Evolutionary conservation across 139 green algal species (phyloP).

Genomic region (Chlamydomonas eustigma): DNA sequence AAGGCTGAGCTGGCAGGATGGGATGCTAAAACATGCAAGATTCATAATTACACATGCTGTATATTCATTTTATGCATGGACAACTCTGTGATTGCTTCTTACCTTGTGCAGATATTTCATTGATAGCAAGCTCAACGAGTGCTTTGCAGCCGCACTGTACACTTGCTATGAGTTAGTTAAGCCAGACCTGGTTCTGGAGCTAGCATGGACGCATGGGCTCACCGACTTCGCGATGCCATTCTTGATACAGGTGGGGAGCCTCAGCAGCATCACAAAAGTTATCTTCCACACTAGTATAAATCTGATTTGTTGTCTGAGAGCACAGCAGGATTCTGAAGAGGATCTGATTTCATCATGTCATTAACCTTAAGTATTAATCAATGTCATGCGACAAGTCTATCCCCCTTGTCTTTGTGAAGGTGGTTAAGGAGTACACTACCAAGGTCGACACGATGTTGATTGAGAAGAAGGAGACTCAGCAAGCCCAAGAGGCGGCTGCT

Average conservation of each 20-base stretch:
- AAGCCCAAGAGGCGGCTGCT: conserved; percentile 45
- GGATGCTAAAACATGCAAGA: too few relatives aligned
- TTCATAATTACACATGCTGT: too few relatives aligned
- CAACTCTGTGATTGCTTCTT: too few relatives aligned
- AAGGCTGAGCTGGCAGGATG: too few relatives aligned
- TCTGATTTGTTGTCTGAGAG: too few relatives aligned
- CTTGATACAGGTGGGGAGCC: conserved; percentile 77
- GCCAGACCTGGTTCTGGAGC: conserved; percentile 91
- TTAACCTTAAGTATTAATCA: neutral
- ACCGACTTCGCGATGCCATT: conserved; percentile 92
- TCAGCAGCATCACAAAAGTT: conserved; percentile 9
- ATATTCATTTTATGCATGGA: too few relatives aligned
- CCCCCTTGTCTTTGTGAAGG: conserved; percentile 17
- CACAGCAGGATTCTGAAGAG: too few relatives aligned
- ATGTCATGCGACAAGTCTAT: neutral
- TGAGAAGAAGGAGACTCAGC: conserved; percentile 57
- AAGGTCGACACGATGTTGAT: conserved; percentile 79
- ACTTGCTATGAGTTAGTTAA: conserved; percentile 96
- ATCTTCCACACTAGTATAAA: too few relatives aligned
- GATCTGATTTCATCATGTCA: neutral
- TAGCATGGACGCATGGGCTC: conserved; percentile 94
- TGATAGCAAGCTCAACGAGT: conserved; percentile 77
- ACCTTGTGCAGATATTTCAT: conserved; percentile 50
- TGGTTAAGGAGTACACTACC: conserved; percentile 81
- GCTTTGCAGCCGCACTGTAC: conserved; percentile 95